phyloP scores from a whole-genome alignment of 352 stramenopile genomes.

The Phytophthora europaea region DNA sequence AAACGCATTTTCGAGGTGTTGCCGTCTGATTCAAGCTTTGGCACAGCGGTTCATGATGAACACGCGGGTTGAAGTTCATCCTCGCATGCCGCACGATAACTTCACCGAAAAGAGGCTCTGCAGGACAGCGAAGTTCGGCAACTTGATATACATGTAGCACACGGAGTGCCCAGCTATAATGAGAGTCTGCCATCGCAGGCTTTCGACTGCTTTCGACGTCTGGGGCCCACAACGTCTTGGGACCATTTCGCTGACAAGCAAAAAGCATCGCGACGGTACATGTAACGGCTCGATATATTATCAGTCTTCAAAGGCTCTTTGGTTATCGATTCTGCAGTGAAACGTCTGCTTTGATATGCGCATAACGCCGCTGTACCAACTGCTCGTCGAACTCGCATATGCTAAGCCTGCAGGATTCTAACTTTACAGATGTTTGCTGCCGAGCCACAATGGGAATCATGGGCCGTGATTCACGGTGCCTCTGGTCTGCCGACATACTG shows the following conservation, averaged over 20 bases:
- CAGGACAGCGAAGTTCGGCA: neutral
- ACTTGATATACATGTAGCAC: neutral
- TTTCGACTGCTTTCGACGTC: neutral
- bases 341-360: neutral
- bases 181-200: no score
- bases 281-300: slow-evolving; percentile 3
- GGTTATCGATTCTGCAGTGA: neutral
- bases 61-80: neutral
- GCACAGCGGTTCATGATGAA: neutral
- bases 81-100: neutral
- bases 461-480: neutral
- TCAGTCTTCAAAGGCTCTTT: neutral
- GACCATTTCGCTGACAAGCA: neutral
- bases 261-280: slow-evolving; percentile 1
- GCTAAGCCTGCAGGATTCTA: slow-evolving; percentile 16
- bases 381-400: neutral
- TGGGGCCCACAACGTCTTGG: no score
- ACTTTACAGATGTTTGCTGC: slow-evolving; percentile 30
- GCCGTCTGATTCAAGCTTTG: slow-evolving; percentile 21
- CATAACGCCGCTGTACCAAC: neutral
- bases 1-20: slow-evolving; percentile 16
- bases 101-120: slow-evolving; percentile 16
- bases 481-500: slow-evolving; percentile 7
- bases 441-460: slow-evolving; percentile 14
- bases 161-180: no score